Conservation (phyloP, 208 protist species). For the Balamuthia mandrillaris region DNA sequence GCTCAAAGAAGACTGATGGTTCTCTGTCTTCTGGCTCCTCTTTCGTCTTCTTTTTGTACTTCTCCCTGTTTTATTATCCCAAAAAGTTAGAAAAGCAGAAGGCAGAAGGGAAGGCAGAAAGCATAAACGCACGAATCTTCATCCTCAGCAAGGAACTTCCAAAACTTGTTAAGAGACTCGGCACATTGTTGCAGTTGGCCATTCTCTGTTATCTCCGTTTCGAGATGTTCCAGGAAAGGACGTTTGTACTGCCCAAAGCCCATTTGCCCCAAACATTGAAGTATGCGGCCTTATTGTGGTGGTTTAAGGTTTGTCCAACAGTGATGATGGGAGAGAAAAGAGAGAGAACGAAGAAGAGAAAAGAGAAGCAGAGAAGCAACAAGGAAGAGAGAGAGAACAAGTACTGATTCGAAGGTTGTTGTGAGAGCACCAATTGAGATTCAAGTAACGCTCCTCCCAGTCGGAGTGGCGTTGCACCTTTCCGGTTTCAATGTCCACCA, state of each 20-base stretch:
- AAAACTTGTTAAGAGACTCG: slow-evolving; percentile 3
- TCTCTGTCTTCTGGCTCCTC: slow-evolving; percentile 1
- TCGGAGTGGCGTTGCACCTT: neutral
- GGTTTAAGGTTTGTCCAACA: too few relatives aligned
- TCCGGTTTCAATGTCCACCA: neutral
- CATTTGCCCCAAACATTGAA: neutral
- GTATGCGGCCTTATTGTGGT: neutral
- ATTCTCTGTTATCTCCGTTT: neutral
- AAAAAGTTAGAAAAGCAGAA: too few relatives aligned
- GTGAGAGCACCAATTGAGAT: slow-evolving; percentile 28
- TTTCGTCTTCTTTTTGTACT: slow-evolving; percentile 17
- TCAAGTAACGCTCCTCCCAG: slow-evolving; percentile 6
- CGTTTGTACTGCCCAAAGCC: slow-evolving; percentile 4
- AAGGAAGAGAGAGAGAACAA: neutral
- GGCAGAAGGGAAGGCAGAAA: too few relatives aligned
- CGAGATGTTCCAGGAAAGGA: neutral
- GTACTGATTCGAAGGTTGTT: slow-evolving; percentile 32
- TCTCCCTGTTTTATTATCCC: too few relatives aligned
- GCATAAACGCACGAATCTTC: neutral
- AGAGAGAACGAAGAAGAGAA: neutral
- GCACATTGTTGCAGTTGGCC: neutral
- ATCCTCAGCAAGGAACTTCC: neutral
- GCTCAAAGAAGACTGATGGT: neutral
- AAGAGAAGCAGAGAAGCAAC: neutral
- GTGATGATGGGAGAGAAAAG: neutral